Conservation (phyloP, 371 early-diverging fungal species). For the Mucor saturninus region DNA sequence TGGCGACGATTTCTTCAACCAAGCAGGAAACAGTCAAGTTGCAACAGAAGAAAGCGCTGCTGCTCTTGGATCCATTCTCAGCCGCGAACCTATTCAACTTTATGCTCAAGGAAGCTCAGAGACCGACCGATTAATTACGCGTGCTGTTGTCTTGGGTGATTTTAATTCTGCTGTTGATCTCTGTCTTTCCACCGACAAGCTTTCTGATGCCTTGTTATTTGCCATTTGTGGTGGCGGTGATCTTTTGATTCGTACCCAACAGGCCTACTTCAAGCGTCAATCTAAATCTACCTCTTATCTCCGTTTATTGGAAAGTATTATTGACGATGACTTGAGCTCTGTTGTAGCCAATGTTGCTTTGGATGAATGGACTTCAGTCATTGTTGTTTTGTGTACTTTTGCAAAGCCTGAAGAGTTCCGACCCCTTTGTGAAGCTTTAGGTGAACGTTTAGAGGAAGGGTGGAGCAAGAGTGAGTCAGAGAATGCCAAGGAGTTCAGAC, state of each 20-base stretch:
- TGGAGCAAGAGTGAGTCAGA: slow-evolving; percentile 44
- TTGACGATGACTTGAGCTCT: slow-evolving; percentile 80
- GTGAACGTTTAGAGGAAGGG: slow-evolving; percentile 67
- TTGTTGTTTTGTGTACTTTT: slow-evolving; percentile 93
- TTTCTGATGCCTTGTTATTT: slow-evolving; percentile 92
- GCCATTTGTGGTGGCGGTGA: slow-evolving; percentile 90
- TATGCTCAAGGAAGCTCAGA: slow-evolving; percentile 65
- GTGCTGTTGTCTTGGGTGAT: slow-evolving; percentile 86
- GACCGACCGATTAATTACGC: slow-evolving; percentile 70
- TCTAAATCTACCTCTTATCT: slow-evolving; percentile 67
- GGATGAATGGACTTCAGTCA: slow-evolving; percentile 90
- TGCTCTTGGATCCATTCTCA: slow-evolving; percentile 21
- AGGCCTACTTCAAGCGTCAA: slow-evolving; percentile 81
- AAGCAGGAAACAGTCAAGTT: slow-evolving; percentile 16
- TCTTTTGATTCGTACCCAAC: slow-evolving; percentile 78
- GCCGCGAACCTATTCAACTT: slow-evolving; percentile 59
- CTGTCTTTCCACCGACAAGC: slow-evolving; percentile 80
- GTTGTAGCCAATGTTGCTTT: slow-evolving; percentile 80
- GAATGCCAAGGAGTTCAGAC: slow-evolving; percentile 44
- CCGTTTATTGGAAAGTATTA: slow-evolving; percentile 82
- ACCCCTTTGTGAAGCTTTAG: slow-evolving; percentile 71
- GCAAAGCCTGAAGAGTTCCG: slow-evolving; percentile 79
- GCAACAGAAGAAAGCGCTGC: slow-evolving; percentile 16
- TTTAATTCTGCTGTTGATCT: slow-evolving; percentile 89
- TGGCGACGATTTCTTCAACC: slow-evolving; percentile 39